Percentiles rank a stretch among this genome's conserved stretches.
Evolutionary conservation across 495 filamentous ascomycete species (phyloP).

Genomic region (Collariella sp.): DNA sequence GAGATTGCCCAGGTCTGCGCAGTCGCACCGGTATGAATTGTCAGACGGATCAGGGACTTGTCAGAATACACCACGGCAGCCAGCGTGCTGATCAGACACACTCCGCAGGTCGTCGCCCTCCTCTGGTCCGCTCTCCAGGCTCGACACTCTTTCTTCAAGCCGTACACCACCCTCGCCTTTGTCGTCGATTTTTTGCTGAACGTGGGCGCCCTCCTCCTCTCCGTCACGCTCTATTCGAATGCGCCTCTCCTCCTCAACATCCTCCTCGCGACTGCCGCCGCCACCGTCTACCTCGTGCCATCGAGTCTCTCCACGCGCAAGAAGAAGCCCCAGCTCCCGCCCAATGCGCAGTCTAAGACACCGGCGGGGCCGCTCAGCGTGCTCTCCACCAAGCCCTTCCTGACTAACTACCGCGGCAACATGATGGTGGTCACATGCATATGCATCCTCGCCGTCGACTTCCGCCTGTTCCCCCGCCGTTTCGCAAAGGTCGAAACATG

Average conservation of each 20-base stretch:
- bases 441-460: conserved; percentile 96
- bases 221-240: conserved; percentile 76
- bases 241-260: conserved; percentile 65
- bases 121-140: conserved; percentile 88
- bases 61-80: not conserved
- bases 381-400: conserved; percentile 77
- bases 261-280: conserved; percentile 62
- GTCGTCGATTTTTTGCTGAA: conserved; percentile 81
- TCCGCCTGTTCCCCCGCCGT: conserved; percentile 80
- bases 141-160: conserved; percentile 73
- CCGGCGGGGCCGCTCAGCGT: conserved; percentile 28
- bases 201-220: conserved; percentile 69
- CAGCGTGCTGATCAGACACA: conserved; percentile 6
- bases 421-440: conserved; percentile 93
- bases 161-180: conserved; percentile 58
- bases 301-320: conserved; percentile 29
- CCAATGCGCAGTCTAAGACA: conserved; percentile 31
- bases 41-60: conserved; percentile 25
- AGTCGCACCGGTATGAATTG: conserved; percentile 65
- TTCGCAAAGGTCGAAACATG: conserved; percentile 98
- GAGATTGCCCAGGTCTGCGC: conserved; percentile 84
- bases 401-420: conserved; percentile 79
- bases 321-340: conserved; percentile 52
- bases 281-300: conserved; percentile 49
- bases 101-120: conserved; percentile 60